Percentiles rank a stretch among this genome's conserved stretches.
Conservation (phyloP, 441 rosid genomes). For the Euphorbia corollata region DNA sequence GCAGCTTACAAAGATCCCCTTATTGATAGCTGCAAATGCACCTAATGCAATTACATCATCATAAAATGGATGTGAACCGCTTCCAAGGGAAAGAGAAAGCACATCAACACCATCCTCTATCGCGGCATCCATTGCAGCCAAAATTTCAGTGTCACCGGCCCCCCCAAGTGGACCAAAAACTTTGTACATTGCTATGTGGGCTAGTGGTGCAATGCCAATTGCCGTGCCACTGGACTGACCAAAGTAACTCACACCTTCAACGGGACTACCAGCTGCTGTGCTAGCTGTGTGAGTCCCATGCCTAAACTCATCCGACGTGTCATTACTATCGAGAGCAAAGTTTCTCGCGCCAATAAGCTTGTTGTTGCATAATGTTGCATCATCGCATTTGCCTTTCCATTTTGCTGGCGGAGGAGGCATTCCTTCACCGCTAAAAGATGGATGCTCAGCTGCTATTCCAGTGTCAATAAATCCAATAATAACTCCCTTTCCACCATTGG, state of each 20-base stretch:
- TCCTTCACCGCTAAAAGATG: conserved; percentile 40
- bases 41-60: background rate
- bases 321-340: conserved; percentile 17
- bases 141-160: too few relatives aligned
- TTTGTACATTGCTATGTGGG: too few relatives aligned
- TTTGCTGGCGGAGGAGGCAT: conserved; percentile 41
- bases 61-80: background rate
- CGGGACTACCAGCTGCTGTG: conserved; percentile 40
- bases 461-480: conserved; percentile 37
- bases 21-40: background rate
- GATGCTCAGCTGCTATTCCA: conserved; percentile 36
- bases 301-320: conserved; percentile 32
- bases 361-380: conserved; percentile 30
- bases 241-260: conserved; percentile 5
- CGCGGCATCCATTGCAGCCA: too few relatives aligned
- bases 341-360: conserved; percentile 13
- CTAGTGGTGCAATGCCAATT: too few relatives aligned
- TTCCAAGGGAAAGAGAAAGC: background rate
- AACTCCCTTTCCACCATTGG: conserved; percentile 35
- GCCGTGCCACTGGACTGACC: too few relatives aligned
- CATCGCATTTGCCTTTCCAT: conserved; percentile 39
- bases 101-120: background rate
- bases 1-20: background rate
- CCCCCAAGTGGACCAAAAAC: too few relatives aligned
- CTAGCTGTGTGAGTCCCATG: conserved; percentile 56